Evolutionary conservation across 2,329 filamentous ascomycete genomes (phyloP).

Genomic region (Cladophialophora chaetospira): DNA sequence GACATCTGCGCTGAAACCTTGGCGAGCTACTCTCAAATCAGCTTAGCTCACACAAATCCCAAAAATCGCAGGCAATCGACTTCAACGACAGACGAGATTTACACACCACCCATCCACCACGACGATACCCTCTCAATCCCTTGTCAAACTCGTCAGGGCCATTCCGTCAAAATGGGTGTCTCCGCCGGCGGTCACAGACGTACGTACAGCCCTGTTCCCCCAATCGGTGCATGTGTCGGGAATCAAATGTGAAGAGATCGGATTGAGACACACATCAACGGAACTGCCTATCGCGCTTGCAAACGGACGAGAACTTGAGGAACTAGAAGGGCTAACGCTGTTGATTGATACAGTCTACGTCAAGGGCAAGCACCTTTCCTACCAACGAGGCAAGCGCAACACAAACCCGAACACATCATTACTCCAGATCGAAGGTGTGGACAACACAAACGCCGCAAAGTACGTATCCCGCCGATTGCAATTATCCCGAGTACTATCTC

Average conservation of each 20-base stretch:
- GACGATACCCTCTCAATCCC: constrained; percentile 42
- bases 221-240: neutral
- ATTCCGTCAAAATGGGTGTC: constrained; percentile 71
- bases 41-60: constrained; percentile 25
- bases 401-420: constrained; percentile 87
- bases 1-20: constrained; percentile 21
- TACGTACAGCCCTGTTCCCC: constrained; percentile 49
- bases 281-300: too few species aligned
- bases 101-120: constrained; percentile 45
- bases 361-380: constrained; percentile 97
- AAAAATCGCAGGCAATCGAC: constrained; percentile 21
- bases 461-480: constrained; percentile 49
- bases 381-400: constrained; percentile 92
- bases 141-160: constrained; percentile 11
- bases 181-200: constrained; percentile 85
- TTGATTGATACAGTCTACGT: constrained; percentile 68
- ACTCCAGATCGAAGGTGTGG: constrained; percentile 98
- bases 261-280: too few species aligned
- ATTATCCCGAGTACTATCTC: neutral
- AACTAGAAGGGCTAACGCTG: constrained; percentile 32
- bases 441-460: constrained; percentile 84
- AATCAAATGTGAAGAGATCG: neutral
- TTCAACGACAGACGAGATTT: constrained; percentile 34
- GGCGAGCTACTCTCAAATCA: constrained; percentile 13
- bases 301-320: neutral